Base-by-base conservation (phyloP, 345 rosid species). In the Erucastrum elatum region DNA sequence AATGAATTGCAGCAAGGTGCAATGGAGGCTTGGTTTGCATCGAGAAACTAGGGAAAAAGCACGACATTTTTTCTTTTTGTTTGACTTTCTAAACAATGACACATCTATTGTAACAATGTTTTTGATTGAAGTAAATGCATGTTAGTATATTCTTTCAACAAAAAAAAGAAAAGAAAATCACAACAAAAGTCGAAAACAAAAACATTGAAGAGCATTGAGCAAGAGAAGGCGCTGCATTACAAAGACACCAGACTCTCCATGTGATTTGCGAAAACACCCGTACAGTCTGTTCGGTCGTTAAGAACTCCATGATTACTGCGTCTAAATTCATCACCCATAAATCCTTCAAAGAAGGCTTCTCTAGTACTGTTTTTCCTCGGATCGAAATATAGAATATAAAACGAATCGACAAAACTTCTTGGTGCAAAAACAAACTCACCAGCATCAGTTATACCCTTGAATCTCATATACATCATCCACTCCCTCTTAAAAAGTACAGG, bases 361-460 rank as follows among this genome's bases (percentile, higher is more conserved):
- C 33, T 17, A 25, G 9, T 34, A 21, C 25, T 35, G 35, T 58
- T 71, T 35, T 8, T 58, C 53, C 8, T 58, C 12, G 8, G 25
- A 71, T 71, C 34, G 0, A 56, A 21, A 70, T 70, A 70, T 55
- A 58, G 55, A 58, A 58, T 3, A 58, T 35, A 25, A 35, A 21
- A 59, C 66, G 66, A 8, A 3, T 56, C 11, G 1, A 9, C 26
- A 1, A 21, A 17, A 7, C 11, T 17, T 17, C 0, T 3, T 8
- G 61, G 74, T 58, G 35, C n/a, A 60, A 71, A 71, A 4, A 71
- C 5, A 39, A 71, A 25, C 66, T 59, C 75, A 58, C 75, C 75
- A 59, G 53, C 53, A 58, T 71, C 13, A 58, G n/a, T 58, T 7
- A 55, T 6, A 35, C 35, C 66, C 5, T 2, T 6, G 4, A 35